These are phyloP conservation scores for Cladochytrium replicatum DNA, from an alignment of 192 early-diverging fungal species.

Conservation along the genomic window DNA sequence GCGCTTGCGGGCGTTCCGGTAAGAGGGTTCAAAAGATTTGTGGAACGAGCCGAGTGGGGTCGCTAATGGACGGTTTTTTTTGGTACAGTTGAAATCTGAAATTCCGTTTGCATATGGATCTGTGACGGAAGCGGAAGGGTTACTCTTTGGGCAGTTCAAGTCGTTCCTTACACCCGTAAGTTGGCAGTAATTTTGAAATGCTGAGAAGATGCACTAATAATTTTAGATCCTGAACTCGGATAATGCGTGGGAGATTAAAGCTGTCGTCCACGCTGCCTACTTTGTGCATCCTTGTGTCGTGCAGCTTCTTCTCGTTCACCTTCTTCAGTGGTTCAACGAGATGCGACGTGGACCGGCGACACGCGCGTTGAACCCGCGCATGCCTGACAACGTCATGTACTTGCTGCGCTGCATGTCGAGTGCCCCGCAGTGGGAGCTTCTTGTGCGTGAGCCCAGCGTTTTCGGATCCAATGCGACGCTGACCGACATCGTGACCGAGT, in stretches of 20 bases:
- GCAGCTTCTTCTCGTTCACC: constrained; percentile 25
- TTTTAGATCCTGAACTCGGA: constrained; percentile 25
- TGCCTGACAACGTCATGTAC: constrained; percentile 31
- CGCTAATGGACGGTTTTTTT: constrained; percentile 3
- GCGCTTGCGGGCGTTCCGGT: constrained; percentile 33
- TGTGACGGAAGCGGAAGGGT: constrained; percentile 11
- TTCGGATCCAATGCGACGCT: constrained; percentile 16
- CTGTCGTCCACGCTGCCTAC: constrained; percentile 24
- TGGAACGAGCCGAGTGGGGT: no score
- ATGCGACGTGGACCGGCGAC: constrained; percentile 12
- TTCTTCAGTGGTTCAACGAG: constrained; percentile 31
- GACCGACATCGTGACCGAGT: constrained; percentile 29
- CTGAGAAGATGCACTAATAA: constrained; percentile 4
- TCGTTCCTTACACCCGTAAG: constrained; percentile 24
- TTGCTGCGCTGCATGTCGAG: constrained; percentile 24
- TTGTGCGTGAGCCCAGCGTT: constrained; percentile 22
- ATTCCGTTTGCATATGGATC: constrained; percentile 20
- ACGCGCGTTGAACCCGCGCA: constrained; percentile 9
- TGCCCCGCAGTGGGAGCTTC: constrained; percentile 28
- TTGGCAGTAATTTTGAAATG: background rate
- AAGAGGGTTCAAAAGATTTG: constrained; percentile 1
- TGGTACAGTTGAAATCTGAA: constrained; percentile 19
- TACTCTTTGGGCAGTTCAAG: constrained; percentile 29
- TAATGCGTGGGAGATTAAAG: constrained; percentile 37
- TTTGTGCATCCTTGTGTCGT: constrained; percentile 31